Base-by-base conservation (phyloP, 495 filamentous ascomycete species). In the Penicillium fimorum region DNA sequence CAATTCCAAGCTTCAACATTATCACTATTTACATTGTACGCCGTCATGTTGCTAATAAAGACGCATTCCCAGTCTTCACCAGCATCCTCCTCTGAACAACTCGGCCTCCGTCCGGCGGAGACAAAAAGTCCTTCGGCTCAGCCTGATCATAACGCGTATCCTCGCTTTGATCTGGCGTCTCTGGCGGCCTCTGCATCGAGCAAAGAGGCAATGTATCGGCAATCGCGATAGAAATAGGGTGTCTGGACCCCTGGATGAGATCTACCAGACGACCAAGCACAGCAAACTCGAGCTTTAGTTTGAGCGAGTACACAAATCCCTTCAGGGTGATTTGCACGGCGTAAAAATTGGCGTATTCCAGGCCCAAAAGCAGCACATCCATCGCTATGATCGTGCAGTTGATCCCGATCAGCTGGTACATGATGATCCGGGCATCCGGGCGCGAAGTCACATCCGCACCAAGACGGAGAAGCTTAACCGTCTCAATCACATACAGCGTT, bases 201-300 rank as follows among this genome's bases (percentile, higher is more conserved):
- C 58, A 59, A 37, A 73, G 56, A 37, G 63, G 63, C 13, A 75
- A 27, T 4, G 63, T 69, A 59, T 69, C 60, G 1, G 66, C 64
- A 44, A 70, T 61, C 7, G 60, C 61, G 24, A 73, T 33, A 3
- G 66, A 64, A 27, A 61, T 56, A 8, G 70, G 63, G 35, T 64
- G 67, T 38, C 68, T 53, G 11, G 67, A 68, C 2, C 68, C 64
- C 41, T 76, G 70, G 8, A 76, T 70, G 11, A 77, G 59, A 54
- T 74, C 66, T 24, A 76, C 68, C 56, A 85, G 65, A 15, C 76
- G 75, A 49, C 84, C 82, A 29, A 87, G 75, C 44, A 87, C 80
- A 12, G 77, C 79, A 53, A 84, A 82, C 64, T 87, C 84, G 13
- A 84, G 70, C 64, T 86, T 86, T 35, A 87, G 69, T 62, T 87